A percentile compares a stretch with the other conserved stretches of the same genome.
Evolutionary conservation across 257 asterid genomes (phyloP).

Genomic region (Parsonsia alboflavescens): DNA sequence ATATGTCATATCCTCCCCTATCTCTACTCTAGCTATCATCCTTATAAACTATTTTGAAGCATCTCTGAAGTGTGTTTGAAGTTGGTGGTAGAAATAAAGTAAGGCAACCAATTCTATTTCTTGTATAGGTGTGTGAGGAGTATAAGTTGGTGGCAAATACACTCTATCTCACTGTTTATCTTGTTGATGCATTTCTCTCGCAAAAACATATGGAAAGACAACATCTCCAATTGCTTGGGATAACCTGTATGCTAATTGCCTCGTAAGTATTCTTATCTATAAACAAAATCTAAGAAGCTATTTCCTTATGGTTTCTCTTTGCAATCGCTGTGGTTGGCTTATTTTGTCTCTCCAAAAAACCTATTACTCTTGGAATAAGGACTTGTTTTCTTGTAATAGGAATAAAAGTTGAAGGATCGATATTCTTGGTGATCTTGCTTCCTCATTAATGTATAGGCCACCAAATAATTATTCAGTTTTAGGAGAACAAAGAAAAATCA

Average conservation of each 20-base stretch:
- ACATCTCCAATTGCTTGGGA: slow-evolving; percentile 77
- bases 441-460: too few species aligned
- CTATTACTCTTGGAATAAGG: too few species aligned
- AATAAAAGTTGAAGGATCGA: neutral
- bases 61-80: neutral
- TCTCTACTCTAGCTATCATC: neutral
- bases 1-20: neutral
- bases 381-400: too few species aligned
- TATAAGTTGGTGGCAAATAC: slow-evolving; percentile 69
- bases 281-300: neutral
- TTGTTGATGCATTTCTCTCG: slow-evolving; percentile 71
- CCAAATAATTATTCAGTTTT: too few species aligned
- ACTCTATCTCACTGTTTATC: slow-evolving; percentile 73
- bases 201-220: slow-evolving; percentile 56
- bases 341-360: neutral
- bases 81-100: neutral
- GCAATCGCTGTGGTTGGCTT: neutral
- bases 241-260: slow-evolving; percentile 86
- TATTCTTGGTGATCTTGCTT: neutral
- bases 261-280: slow-evolving; percentile 51
- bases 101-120: neutral
- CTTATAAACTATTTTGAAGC: too few species aligned
- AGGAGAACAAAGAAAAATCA: too few species aligned
- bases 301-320: neutral
- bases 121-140: slow-evolving; percentile 65